Conservation (phyloP, 2,329 filamentous ascomycete genomes). For the Alternaria incomplexa region DNA sequence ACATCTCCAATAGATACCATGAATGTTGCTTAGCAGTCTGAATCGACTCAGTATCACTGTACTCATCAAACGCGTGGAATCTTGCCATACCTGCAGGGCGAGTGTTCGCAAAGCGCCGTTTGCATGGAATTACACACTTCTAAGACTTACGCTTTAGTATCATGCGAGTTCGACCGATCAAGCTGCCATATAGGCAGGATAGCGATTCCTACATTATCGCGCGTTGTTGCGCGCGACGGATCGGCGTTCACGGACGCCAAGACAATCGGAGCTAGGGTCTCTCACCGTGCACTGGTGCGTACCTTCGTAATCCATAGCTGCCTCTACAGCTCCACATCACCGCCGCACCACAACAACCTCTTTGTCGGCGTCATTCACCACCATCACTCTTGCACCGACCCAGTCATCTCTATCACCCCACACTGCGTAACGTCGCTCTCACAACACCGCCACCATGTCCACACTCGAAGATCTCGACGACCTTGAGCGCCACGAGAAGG, state of each 20-base stretch:
- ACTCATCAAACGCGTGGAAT: background rate
- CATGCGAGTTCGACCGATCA: too few relatives aligned
- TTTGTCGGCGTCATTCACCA: constrained; percentile 4
- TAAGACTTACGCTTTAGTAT: too few relatives aligned
- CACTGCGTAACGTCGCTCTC: constrained; percentile 5
- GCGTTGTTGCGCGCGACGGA: constrained; percentile 1
- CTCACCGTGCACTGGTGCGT: constrained; percentile 20
- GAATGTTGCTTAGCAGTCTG: background rate
- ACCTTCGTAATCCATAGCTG: constrained; percentile 45
- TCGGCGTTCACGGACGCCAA: constrained; percentile 10
- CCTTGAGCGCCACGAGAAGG: constrained; percentile 79
- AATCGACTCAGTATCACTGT: background rate
- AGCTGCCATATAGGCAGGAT: too few relatives aligned
- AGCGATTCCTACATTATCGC: too few relatives aligned
- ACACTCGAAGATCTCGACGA: constrained; percentile 92
- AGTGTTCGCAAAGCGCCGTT: background rate
- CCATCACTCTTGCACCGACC: background rate
- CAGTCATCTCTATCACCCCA: background rate
- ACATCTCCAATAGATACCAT: background rate
- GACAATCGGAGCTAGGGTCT: constrained; percentile 13
- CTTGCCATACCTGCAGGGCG: background rate
- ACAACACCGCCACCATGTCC: constrained; percentile 67
- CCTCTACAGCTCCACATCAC: constrained; percentile 37
- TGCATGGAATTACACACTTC: too few relatives aligned
- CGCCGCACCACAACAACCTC: constrained; percentile 17